These are phyloP conservation scores for Galerina marginata DNA, from an alignment of 768 basidiomycete species.

Conservation along the genomic window DNA sequence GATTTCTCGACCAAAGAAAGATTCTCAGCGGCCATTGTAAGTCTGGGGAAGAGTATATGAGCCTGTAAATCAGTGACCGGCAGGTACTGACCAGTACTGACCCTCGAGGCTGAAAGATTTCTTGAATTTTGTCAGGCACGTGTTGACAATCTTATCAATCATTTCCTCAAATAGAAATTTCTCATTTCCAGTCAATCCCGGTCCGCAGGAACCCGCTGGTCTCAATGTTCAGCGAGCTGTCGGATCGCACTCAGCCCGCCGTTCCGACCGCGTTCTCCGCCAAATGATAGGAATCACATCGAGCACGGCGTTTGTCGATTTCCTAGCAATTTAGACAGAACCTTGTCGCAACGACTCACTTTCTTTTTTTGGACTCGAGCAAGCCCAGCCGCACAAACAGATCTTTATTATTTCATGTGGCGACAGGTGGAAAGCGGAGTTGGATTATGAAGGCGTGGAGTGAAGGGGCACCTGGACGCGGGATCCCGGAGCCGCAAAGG, in stretches of 20 bases:
- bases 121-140: constrained; percentile 11
- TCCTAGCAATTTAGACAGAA: too few relatives aligned
- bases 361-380: too few relatives aligned
- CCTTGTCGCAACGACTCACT: too few relatives aligned
- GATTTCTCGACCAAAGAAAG: constrained; percentile 53
- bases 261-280: too few relatives aligned
- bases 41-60: constrained; percentile 1
- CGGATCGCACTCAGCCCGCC: too few relatives aligned
- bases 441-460: not conserved
- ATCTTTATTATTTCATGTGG: too few relatives aligned
- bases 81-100: not conserved
- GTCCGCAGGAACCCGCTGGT: not conserved
- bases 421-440: not conserved
- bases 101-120: constrained; percentile 9
- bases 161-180: constrained; percentile 15
- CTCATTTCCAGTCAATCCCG: constrained; percentile 6
- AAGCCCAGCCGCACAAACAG: too few relatives aligned
- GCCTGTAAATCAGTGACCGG: not conserved
- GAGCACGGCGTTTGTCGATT: too few relatives aligned
- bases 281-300: too few relatives aligned
- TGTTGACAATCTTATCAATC: constrained; percentile 25
- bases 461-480: constrained; percentile 12
- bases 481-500: constrained; percentile 10
- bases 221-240: not conserved
- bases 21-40: constrained; percentile 13